Evolutionary conservation across 139 green algal genomes (phyloP).

Genomic region (Chlorella sp.): DNA sequence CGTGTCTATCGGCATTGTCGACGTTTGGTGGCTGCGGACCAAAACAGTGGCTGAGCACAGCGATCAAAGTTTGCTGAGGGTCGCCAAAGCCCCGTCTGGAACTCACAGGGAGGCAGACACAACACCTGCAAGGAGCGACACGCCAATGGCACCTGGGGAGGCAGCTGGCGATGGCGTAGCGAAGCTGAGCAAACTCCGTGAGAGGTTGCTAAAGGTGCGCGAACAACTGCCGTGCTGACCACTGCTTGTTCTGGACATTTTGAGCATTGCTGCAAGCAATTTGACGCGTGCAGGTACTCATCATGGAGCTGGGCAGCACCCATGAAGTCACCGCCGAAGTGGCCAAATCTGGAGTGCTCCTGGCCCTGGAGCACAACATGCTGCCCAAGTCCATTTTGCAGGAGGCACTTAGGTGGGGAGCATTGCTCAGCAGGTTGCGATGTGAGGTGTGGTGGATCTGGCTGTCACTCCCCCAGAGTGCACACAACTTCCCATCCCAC

Average conservation of each 20-base stretch:
- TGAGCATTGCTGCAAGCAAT: not conserved
- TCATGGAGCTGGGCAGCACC: conserved; percentile 29
- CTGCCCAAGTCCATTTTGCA: conserved; percentile 77
- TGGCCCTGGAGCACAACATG: conserved; percentile 41
- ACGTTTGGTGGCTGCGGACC: too few relatives aligned
- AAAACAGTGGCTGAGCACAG: too few relatives aligned
- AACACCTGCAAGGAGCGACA: not conserved
- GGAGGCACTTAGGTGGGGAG: conserved; percentile 10
- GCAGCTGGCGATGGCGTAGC: not conserved
- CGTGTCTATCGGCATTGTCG: not conserved
- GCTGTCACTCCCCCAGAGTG: not conserved
- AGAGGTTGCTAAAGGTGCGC: conserved; percentile 33
- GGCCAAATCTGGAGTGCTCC: conserved; percentile 38
- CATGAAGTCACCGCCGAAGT: conserved; percentile 2
- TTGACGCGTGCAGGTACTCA: not conserved
- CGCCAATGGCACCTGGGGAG: not conserved
- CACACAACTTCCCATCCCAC: not conserved
- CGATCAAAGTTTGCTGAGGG: not conserved
- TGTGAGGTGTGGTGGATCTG: not conserved
- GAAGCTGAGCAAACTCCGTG: conserved; percentile 13
- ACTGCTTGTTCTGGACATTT: not conserved
- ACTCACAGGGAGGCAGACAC: not conserved
- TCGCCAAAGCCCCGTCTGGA: not conserved
- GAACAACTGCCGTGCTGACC: not conserved
- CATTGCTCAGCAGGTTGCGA: not conserved